Percentiles rank a stretch among this genome's conserved stretches.
These are phyloP conservation scores for Penicillium freii DNA, from an alignment of 2,329 filamentous ascomycete species.

Conservation along the genomic window DNA sequence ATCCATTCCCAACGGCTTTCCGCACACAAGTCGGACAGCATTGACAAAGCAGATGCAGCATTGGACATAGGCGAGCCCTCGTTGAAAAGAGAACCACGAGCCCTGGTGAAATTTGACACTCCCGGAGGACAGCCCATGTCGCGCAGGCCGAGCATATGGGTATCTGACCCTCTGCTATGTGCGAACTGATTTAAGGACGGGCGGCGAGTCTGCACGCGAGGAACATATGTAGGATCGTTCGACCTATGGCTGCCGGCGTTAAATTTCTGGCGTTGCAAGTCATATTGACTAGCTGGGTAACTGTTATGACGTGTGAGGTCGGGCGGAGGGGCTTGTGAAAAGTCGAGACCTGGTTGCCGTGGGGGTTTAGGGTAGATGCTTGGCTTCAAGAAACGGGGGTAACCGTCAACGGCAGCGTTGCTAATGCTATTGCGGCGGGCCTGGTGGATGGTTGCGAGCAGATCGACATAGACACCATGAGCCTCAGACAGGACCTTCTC, in stretches of 20 bases:
- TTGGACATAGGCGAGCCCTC: constrained; percentile 50
- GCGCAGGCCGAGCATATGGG: constrained; percentile 31
- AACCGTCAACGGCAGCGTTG: constrained; percentile 43
- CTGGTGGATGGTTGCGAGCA: constrained; percentile 64
- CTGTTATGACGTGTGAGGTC: constrained; percentile 35
- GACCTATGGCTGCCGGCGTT: constrained; percentile 13
- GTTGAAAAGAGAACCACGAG: constrained; percentile 32
- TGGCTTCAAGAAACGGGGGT: constrained; percentile 50
- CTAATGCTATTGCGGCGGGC: constrained; percentile 49
- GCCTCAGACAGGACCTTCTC: constrained; percentile 68
- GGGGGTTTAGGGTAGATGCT: constrained; percentile 63
- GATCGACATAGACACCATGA: constrained; percentile 69
- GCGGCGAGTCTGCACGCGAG: constrained; percentile 22
- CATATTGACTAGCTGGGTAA: constrained; percentile 40
- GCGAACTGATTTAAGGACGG: constrained; percentile 29
- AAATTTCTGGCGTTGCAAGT: constrained; percentile 24
- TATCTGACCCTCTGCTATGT: constrained; percentile 26
- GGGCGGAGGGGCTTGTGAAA: constrained; percentile 37
- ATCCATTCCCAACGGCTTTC: constrained; percentile 85
- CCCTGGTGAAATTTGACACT: constrained; percentile 33
- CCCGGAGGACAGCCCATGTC: constrained; percentile 34
- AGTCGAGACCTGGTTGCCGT: constrained; percentile 54
- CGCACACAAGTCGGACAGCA: constrained; percentile 71
- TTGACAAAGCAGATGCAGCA: constrained; percentile 67
- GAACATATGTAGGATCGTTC: constrained; percentile 16